Evolutionary conservation across 176 grass and related monocot species (phyloP), one percentile per base, ranked within the genome.

Genomic region (Ananas comosus): DNA sequence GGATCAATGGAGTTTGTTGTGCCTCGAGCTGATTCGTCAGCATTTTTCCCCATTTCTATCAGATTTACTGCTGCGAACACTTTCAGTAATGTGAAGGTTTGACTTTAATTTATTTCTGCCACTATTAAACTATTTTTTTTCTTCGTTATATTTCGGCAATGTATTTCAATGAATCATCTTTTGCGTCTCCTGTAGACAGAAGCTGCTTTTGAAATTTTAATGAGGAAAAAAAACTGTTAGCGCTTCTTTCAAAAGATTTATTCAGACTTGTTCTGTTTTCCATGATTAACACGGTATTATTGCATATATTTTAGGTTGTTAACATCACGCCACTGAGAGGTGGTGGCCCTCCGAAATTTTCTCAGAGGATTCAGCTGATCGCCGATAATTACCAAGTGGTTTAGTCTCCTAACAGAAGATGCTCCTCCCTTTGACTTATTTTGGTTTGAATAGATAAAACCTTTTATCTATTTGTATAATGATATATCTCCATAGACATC

Each of bases 1-100:
- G 91, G 91, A 76, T 88, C 91, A 67, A 81, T 96, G 87, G 91
- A 96, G 72, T 96, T 96, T 71, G 54, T 72, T 83, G 85, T 96
- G 42, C 91, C 91, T 51, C 80, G 80, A 69, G 76, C 81, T 72
- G 87, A 91, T 58, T 72, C 87, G 76, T 83, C 91, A 8, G 65
- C 78, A 66, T 91, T 96, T 76, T 96, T 88, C 17, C 91, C 91
- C 10, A 96, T 96, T 59, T 72, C 87, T 10, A 72, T 96, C 70
- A 72, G 78, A 78, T 91, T 91, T 81, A 80, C 87, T 76, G 85
- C 91, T 28, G 68, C 85, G 76, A 85, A 64, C 73, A 96, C 87
- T 50, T 96, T 85, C 64, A 91, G 91, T 81, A 63, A 79, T 48
- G 74, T 96, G 66, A 96, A 96, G 87, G 91, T 96, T 87, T 24